Base-by-base conservation (phyloP, 495 filamentous ascomycete species). In the Aspergillus baeticus region DNA sequence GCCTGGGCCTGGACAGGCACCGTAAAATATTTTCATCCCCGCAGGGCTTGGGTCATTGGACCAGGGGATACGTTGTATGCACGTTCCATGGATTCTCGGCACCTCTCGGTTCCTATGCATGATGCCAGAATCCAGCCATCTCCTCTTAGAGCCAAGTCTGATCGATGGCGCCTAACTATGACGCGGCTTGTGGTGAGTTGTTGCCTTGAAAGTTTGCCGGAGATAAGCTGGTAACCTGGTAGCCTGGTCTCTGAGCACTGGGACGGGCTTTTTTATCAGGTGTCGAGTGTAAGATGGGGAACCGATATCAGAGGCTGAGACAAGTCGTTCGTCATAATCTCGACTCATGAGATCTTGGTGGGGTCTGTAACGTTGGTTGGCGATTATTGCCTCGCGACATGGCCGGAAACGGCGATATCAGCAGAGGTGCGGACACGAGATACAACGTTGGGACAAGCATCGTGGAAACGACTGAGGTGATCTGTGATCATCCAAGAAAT, bases 141-240 rank as follows among this genome's bases (percentile, higher is more conserved):
- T 39, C 17, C 29, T 14, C 8, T n/a, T 31, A 48, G 38, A 55
- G 51, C 57, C 51, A 55, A 60, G 57, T 46, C 46, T 18, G 43
- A 43, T 44, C 49, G 31, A 17, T 23, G 43, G 44, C 38, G 29
- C 33, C 17, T 31, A 29, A 38, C 39, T 46, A 54, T 59, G 57
- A 55, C 57, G 57, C 57, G 57, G 57, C 57, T 50, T 33, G 29
- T 17, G 23, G 21, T 22, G 51, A 26, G 13, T 37, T 42, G 15
- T 18, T 10, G 8, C 18, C 22, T 14, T 18, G n/a, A 41, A 18
- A 20, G 8, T 3, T 43, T 18, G 20, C 36, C 41, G 8, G 26
- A 29, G 26, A 29, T 8, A 29, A 29, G 26, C 26, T 29, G 26
- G 3, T 8, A 29, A 29, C 4, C 8, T 29, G n/a, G n/a, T n/a